A percentile compares a stretch with the other conserved stretches of the same genome.
Conservation (phyloP, 2,329 filamentous ascomycete species). For the Colletotrichum sp. region DNA sequence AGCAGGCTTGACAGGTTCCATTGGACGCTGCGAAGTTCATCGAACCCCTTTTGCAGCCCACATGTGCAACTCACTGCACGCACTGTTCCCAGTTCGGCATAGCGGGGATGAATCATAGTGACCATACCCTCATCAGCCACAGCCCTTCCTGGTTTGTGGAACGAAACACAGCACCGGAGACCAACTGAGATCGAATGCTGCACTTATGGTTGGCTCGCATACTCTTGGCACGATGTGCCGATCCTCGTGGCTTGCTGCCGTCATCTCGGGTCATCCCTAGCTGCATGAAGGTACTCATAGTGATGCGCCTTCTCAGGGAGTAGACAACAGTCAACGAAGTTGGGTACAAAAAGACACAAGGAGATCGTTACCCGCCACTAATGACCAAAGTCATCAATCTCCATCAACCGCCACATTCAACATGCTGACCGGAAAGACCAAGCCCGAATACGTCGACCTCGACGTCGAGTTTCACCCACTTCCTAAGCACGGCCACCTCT, state of each 20-base stretch:
- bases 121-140: neutral
- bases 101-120: neutral
- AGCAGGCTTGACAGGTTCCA: neutral
- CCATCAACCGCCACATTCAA: neutral
- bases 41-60: neutral
- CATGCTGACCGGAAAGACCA: conserved; percentile 27
- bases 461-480: conserved; percentile 36
- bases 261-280: neutral
- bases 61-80: neutral
- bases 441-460: conserved; percentile 30
- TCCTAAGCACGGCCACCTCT: conserved; percentile 39
- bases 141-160: neutral
- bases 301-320: neutral
- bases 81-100: neutral
- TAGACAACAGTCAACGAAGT: neutral
- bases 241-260: neutral
- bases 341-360: neutral
- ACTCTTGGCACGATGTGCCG: neutral
- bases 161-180: neutral
- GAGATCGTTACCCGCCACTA: neutral
- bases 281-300: neutral
- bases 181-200: neutral
- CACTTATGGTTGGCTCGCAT: neutral
- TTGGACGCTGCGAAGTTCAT: neutral
- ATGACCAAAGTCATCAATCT: neutral